These are phyloP conservation scores for Nemania sp. DNA, from an alignment of 2,329 filamentous ascomycete species.

Conservation along the genomic window DNA sequence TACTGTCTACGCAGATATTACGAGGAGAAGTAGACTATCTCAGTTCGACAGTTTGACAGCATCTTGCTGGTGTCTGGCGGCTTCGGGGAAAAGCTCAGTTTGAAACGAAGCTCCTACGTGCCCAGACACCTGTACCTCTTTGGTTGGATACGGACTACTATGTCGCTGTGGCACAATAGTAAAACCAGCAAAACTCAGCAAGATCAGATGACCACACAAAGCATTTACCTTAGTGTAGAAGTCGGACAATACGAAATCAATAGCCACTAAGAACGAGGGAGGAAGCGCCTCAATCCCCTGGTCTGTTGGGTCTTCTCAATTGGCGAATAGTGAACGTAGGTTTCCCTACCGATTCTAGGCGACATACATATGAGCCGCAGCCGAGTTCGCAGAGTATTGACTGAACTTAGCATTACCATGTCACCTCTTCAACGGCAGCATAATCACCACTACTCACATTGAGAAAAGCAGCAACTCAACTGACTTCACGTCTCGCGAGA, in stretches of 20 bases:
- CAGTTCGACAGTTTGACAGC: no score
- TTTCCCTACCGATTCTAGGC: background rate
- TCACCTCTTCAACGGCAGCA: background rate
- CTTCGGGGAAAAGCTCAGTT: no score
- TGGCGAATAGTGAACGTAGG: background rate
- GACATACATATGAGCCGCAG: background rate
- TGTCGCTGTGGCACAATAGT: no score
- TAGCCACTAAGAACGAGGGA: slow-evolving; percentile 1
- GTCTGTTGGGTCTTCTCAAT: slow-evolving; percentile 16
- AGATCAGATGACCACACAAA: slow-evolving; percentile 18
- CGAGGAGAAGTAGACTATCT: no score
- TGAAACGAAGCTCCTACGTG: no score
- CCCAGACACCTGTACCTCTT: no score
- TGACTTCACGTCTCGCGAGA: slow-evolving; percentile 1
- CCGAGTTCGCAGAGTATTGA: slow-evolving; percentile 13
- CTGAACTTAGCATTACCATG: background rate
- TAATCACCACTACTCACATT: background rate
- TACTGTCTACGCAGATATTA: no score
- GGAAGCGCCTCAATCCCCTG: slow-evolving; percentile 11
- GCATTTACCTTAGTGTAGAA: background rate
- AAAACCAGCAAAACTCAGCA: no score
- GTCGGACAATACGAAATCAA: background rate
- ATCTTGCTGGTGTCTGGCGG: no score
- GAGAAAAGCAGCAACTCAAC: background rate
- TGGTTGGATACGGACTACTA: no score